Percentiles rank a stretch among this genome's conserved stretches.
Evolutionary conservation across 2,329 filamentous ascomycete species (phyloP).

Genomic region (Tolypocladium inflatum): DNA sequence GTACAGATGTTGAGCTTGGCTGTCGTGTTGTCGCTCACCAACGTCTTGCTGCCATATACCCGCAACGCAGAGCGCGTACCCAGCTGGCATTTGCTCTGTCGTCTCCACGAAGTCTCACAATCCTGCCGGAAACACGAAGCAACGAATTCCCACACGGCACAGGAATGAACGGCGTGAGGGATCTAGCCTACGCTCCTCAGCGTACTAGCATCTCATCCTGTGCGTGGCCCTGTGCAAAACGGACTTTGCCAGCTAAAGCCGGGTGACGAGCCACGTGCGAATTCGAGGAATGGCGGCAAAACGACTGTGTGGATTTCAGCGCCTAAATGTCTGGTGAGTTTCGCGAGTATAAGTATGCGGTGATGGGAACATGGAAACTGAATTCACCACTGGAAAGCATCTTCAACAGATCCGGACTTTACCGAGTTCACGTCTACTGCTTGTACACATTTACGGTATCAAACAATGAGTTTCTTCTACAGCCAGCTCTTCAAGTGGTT

Average conservation of each 20-base stretch:
- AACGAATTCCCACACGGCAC: background rate
- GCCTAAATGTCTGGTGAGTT: background rate
- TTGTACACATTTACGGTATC: background rate
- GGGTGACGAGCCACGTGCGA: background rate
- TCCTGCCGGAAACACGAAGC: background rate
- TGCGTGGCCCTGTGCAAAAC: background rate
- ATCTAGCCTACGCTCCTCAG: background rate
- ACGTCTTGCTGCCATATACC: too few relatives aligned
- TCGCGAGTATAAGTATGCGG: background rate
- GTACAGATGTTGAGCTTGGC: background rate
- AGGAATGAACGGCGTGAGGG: background rate
- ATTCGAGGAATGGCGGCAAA: background rate
- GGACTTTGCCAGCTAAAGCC: background rate
- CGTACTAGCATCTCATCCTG: background rate
- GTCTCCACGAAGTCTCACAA: background rate
- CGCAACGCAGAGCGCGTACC: background rate
- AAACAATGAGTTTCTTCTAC: background rate
- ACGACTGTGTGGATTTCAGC: background rate
- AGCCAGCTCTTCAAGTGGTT: constrained; percentile 1
- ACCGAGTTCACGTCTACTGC: background rate
- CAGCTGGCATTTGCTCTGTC: background rate
- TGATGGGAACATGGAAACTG: background rate
- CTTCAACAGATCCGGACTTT: background rate
- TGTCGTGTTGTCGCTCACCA: background rate
- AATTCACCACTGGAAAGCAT: background rate